These are phyloP conservation scores for Tranzscheliella williamsii DNA, from an alignment of 1,284 basidiomycete species.

Conservation along the genomic window DNA sequence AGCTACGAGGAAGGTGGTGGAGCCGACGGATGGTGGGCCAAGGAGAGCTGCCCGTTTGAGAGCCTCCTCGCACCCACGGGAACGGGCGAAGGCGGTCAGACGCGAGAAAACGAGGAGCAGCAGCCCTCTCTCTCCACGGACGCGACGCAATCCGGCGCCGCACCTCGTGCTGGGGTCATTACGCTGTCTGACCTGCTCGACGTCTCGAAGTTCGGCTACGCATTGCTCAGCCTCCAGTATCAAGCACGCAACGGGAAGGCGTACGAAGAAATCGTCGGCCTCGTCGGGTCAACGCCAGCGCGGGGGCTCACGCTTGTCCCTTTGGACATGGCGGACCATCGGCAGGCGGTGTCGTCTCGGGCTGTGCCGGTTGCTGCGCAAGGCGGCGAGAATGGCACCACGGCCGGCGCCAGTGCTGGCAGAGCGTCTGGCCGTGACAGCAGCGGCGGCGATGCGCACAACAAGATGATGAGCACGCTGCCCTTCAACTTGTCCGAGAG, in stretches of 20 bases:
- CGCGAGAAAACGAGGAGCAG: not conserved
- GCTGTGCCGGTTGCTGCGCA: constrained; percentile 3
- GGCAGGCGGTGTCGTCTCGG: not conserved
- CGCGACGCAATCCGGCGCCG: not conserved
- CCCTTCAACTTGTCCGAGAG: constrained; percentile 52
- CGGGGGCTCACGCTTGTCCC: constrained; percentile 2
- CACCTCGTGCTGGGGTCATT: constrained; percentile 2
- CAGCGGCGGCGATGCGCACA: constrained; percentile 12
- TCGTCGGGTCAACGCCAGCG: not conserved
- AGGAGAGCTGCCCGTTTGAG: constrained; percentile 15
- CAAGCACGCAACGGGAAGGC: constrained; percentile 30
- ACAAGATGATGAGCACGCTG: constrained; percentile 27
- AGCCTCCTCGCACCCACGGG: not conserved
- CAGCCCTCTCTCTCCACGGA: not conserved
- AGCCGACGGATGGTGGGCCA: constrained; percentile 37
- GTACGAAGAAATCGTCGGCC: constrained; percentile 24
- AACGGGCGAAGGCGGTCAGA: too few relatives aligned
- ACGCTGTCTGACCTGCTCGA: constrained; percentile 16
- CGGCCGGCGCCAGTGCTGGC: not conserved
- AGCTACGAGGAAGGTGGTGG: constrained; percentile 26
- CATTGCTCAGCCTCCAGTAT: constrained; percentile 16
- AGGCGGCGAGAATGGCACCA: not conserved
- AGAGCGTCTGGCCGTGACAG: too few relatives aligned
- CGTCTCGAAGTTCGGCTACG: constrained; percentile 7
- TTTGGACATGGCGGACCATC: constrained; percentile 24